These are phyloP conservation scores for Ceratocystiopsis brevicomis DNA, from an alignment of 2,329 filamentous ascomycete species.

Conservation along the genomic window DNA sequence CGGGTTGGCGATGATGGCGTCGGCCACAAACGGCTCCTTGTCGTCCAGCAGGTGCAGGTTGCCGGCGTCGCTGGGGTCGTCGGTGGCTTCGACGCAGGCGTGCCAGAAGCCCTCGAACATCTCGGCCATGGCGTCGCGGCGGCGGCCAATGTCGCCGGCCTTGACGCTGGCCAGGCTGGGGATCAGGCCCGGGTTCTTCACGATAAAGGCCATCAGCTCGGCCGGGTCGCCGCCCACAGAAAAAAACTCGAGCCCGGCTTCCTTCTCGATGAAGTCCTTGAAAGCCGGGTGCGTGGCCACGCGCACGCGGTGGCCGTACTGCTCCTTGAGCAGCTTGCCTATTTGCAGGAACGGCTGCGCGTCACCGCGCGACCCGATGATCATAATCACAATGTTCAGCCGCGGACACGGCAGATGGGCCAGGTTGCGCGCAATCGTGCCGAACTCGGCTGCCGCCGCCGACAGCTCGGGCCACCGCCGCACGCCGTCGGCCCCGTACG, in stretches of 20 bases:
- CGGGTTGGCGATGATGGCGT: constrained; percentile 75
- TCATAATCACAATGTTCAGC: constrained; percentile 67
- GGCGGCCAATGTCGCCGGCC: constrained; percentile 50
- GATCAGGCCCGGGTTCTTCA: constrained; percentile 64
- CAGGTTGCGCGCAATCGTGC: constrained; percentile 3
- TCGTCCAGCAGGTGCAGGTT: constrained; percentile 48
- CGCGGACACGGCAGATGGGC: constrained; percentile 22
- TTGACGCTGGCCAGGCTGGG: constrained; percentile 54
- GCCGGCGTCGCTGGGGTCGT: constrained; percentile 41
- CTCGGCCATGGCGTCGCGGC: constrained; percentile 52
- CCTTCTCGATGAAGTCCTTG: constrained; percentile 53
- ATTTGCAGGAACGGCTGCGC: constrained; percentile 65
- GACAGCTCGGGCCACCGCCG: constrained; percentile 1
- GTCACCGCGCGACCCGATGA: constrained; percentile 64
- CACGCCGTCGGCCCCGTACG: not conserved
- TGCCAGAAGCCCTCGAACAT: constrained; percentile 77
- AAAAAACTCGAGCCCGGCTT: constrained; percentile 62
- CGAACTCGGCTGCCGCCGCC: constrained; percentile 9
- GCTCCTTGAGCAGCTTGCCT: constrained; percentile 50
- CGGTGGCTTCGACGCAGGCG: constrained; percentile 54
- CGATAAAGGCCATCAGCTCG: constrained; percentile 77
- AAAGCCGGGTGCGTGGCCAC: constrained; percentile 67
- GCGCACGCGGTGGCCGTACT: constrained; percentile 55
- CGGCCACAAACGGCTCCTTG: constrained; percentile 43
- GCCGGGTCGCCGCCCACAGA: constrained; percentile 61